Conservation (phyloP, 805 yeast species). For the Metschnikowia continentalis region DNA sequence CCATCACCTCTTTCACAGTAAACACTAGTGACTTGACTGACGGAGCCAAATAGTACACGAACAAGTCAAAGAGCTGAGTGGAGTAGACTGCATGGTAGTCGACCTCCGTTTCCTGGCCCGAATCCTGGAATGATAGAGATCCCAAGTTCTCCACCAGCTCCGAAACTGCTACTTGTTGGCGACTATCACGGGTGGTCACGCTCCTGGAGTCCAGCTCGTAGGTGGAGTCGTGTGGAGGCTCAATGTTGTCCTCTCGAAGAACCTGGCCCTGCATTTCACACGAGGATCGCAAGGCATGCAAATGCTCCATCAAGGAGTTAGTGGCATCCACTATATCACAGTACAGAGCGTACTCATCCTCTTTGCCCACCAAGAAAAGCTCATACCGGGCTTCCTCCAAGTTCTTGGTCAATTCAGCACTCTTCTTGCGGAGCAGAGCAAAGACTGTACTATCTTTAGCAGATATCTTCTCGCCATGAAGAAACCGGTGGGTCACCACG, state of each 20-base stretch:
- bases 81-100: slow-evolving; percentile 26
- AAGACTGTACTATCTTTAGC: slow-evolving; percentile 36
- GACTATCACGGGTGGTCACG: slow-evolving; percentile 23
- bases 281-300: slow-evolving; percentile 66
- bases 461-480: slow-evolving; percentile 43
- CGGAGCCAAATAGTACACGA: slow-evolving; percentile 67
- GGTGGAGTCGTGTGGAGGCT: not conserved
- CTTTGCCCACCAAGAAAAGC: slow-evolving; percentile 50
- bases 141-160: slow-evolving; percentile 28
- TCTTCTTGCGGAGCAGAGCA: slow-evolving; percentile 36
- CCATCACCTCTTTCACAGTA: slow-evolving; percentile 59
- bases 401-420: slow-evolving; percentile 34
- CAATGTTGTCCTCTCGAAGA: slow-evolving; percentile 28
- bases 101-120: slow-evolving; percentile 10
- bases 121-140: slow-evolving; percentile 10
- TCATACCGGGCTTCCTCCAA: slow-evolving; percentile 64
- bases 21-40: slow-evolving; percentile 62
- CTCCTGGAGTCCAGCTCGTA: slow-evolving; percentile 15
- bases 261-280: slow-evolving; percentile 63
- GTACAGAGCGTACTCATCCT: slow-evolving; percentile 46
- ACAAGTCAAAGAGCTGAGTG: slow-evolving; percentile 56
- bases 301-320: slow-evolving; percentile 47
- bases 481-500: slow-evolving; percentile 45
- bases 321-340: slow-evolving; percentile 48
- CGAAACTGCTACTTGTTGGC: slow-evolving; percentile 19